Percentiles rank a stretch among this genome's conserved stretches.
phyloP scores from a whole-genome alignment of 768 basidiomycete species.

The Psilocybe cubensis region DNA sequence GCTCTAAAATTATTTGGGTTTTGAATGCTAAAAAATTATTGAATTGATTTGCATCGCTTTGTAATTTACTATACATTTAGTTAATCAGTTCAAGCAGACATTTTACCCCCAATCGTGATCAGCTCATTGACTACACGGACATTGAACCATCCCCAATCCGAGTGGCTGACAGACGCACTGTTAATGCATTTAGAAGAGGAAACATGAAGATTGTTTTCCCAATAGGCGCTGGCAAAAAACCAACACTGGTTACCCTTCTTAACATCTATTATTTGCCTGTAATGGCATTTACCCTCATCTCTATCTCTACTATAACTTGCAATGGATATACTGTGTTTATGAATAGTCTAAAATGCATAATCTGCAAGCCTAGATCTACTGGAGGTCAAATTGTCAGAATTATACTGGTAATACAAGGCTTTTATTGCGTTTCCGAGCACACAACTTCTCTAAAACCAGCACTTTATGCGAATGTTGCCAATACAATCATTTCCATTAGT shows the following conservation, averaged over 20 bases:
- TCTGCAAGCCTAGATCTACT: constrained; percentile 6
- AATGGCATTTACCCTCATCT: constrained; percentile 32
- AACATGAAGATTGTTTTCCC: constrained; percentile 28
- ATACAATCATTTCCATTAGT: constrained; percentile 22
- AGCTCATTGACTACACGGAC: constrained; percentile 27
- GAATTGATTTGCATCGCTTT: too few species aligned
- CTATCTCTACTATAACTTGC: constrained; percentile 21
- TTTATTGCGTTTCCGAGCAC: constrained; percentile 24
- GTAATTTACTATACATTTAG: too few species aligned
- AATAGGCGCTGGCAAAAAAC: constrained; percentile 22
- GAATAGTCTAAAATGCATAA: constrained; percentile 11
- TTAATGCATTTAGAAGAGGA: constrained; percentile 31
- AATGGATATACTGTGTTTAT: constrained; percentile 19
- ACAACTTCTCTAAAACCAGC: neutral
- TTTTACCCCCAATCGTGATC: constrained; percentile 30
- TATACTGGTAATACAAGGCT: constrained; percentile 26
- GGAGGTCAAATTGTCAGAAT: constrained; percentile 16
- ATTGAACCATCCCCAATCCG: constrained; percentile 23
- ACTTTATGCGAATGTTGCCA: constrained; percentile 8
- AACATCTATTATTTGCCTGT: constrained; percentile 29
- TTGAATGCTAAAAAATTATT: too few species aligned
- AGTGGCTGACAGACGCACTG: constrained; percentile 29
- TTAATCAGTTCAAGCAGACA: constrained; percentile 35
- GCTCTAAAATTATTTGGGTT: too few species aligned
- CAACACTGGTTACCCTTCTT: constrained; percentile 20